Percentiles rank a stretch among this genome's conserved stretches.
phyloP scores from a whole-genome alignment of 805 yeast species.

The Saccharomyces cerevisiae region DNA sequence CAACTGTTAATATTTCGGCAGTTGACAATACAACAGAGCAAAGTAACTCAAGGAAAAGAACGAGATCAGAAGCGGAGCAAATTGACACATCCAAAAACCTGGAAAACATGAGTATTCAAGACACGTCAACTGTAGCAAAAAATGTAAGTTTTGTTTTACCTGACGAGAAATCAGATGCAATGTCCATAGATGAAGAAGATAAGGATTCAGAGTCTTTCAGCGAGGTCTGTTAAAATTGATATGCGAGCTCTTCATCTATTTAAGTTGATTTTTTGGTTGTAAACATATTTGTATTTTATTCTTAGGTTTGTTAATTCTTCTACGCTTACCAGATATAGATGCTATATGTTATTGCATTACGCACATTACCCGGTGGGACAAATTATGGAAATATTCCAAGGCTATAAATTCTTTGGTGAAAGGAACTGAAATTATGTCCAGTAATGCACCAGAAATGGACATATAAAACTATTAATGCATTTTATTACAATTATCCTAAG shows the following conservation, averaged over 20 bases:
- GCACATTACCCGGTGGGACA: too few relatives aligned
- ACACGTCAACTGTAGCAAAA: not conserved
- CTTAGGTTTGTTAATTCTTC: not conserved
- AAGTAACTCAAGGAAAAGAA: not conserved
- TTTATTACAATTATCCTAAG: not conserved
- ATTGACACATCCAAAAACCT: not conserved
- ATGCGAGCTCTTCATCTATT: not conserved
- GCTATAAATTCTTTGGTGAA: too few relatives aligned
- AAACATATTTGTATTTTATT: not conserved
- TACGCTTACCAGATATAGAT: not conserved
- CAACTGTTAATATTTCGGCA: not conserved
- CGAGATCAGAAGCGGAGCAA: not conserved
- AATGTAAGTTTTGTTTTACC: slow-evolving; percentile 3
- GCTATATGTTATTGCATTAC: too few relatives aligned
- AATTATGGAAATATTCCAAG: too few relatives aligned
- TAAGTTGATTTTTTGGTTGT: not conserved
- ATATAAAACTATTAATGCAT: too few relatives aligned
- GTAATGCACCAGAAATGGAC: not conserved
- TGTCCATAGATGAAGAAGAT: slow-evolving; percentile 2
- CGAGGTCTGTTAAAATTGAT: not conserved
- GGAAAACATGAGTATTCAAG: not conserved
- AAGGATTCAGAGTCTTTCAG: not conserved
- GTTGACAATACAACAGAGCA: not conserved
- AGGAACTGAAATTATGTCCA: too few relatives aligned
- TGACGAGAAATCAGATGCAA: slow-evolving; percentile 1